These are phyloP conservation scores for Violaceomyces palustris DNA, from an alignment of 1,284 basidiomycete genomes.

Conservation along the genomic window DNA sequence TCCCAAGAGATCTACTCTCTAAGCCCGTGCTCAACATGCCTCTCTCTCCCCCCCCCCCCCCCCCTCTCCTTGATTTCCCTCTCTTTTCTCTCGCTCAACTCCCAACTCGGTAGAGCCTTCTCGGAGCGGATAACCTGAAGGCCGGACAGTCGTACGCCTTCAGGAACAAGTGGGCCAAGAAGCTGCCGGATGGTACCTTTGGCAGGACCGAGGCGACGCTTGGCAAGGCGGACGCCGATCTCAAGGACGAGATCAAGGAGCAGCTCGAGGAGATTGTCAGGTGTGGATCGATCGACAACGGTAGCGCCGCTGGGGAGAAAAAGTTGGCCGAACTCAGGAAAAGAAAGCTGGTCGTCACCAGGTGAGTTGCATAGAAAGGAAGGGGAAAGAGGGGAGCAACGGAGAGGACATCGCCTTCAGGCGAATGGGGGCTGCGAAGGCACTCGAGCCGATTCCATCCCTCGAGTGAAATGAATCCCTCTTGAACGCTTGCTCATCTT, in stretches of 20 bases:
- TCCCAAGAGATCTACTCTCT: background rate
- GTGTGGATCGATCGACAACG: conserved; percentile 62
- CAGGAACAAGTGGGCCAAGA: conserved; percentile 94
- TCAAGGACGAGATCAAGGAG: conserved; percentile 55
- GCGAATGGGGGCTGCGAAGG: too few relatives aligned
- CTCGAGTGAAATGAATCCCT: too few relatives aligned
- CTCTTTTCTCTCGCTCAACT: too few relatives aligned
- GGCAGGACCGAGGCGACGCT: conserved; percentile 60
- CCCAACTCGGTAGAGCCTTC: too few relatives aligned
- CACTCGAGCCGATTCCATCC: too few relatives aligned
- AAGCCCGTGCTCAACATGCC: background rate
- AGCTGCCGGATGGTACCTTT: conserved; percentile 82
- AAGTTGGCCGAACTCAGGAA: conserved; percentile 64
- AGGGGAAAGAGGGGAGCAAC: background rate
- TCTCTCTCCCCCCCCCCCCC: background rate
- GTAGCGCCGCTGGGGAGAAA: conserved; percentile 63
- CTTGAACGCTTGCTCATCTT: background rate
- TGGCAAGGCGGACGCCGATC: conserved; percentile 16
- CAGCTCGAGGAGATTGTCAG: conserved; percentile 72
- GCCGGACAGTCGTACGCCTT: conserved; percentile 87
- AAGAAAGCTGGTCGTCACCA: conserved; percentile 68
- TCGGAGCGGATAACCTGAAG: conserved; percentile 50
- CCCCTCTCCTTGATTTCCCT: background rate
- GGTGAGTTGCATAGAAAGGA: conserved; percentile 2
- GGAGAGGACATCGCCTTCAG: too few relatives aligned